phyloP scores from a whole-genome alignment of 192 early-diverging fungal genomes.

The Coemansia sp. region DNA sequence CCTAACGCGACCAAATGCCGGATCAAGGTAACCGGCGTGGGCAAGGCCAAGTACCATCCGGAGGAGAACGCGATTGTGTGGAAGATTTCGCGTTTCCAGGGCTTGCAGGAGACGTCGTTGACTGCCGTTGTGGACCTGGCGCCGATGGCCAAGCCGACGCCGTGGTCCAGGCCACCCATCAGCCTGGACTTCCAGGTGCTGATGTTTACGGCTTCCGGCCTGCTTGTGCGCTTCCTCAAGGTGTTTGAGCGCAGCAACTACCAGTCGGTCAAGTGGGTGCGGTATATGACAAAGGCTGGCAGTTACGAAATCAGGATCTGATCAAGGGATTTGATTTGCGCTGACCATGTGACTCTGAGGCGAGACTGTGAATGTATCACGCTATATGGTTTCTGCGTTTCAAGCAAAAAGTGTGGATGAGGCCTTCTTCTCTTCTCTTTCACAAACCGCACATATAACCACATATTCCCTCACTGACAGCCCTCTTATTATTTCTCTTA shows the following conservation, averaged over 20 bases:
- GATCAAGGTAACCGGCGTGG: slow-evolving; percentile 70
- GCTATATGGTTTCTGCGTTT: too few species aligned
- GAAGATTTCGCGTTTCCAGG: slow-evolving; percentile 92
- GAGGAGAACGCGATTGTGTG: slow-evolving; percentile 93
- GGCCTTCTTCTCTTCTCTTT: too few species aligned
- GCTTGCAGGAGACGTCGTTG: slow-evolving; percentile 81
- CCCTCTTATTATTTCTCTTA: too few species aligned
- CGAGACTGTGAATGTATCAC: too few species aligned
- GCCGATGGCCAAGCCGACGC: slow-evolving; percentile 78
- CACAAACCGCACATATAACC: too few species aligned
- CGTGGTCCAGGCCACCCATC: slow-evolving; percentile 96
- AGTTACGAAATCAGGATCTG: slow-evolving; percentile 53
- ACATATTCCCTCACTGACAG: too few species aligned
- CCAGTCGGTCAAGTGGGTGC: slow-evolving; percentile 97
- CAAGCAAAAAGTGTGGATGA: too few species aligned
- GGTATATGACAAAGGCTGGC: slow-evolving; percentile 94
- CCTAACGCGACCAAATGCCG: slow-evolving; percentile 83
- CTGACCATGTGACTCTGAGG: too few species aligned
- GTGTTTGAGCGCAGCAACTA: slow-evolving; percentile 97
- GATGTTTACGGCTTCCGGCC: slow-evolving; percentile 97
- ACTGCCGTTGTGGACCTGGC: slow-evolving; percentile 83
- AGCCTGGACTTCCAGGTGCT: slow-evolving; percentile 83
- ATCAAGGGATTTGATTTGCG: background rate
- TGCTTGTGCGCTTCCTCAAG: slow-evolving; percentile 96
- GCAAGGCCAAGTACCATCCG: slow-evolving; percentile 95